Percentiles rank a stretch among this genome's conserved stretches.
phyloP scores from a whole-genome alignment of 305 asterid genomes.

The Fraxinus velutina region DNA sequence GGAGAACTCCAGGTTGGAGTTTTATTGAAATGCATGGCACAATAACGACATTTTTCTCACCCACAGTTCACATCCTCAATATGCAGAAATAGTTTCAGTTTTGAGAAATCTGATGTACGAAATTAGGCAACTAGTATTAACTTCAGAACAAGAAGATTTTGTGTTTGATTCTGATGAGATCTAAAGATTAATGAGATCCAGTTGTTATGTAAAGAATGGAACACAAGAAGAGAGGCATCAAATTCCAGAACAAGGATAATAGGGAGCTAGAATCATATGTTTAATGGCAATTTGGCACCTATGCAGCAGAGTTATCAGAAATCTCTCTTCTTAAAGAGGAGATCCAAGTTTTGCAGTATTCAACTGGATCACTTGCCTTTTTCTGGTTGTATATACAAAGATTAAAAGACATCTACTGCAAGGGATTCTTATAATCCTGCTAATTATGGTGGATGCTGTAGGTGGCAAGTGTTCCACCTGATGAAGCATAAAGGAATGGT shows the following conservation, averaged over 20 bases:
- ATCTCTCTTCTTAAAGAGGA: neutral
- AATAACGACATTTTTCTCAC: slow-evolving; percentile 57
- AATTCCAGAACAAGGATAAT: neutral
- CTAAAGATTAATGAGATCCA: slow-evolving; percentile 12
- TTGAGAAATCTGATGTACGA: slow-evolving; percentile 44
- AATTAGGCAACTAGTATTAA: slow-evolving; percentile 30
- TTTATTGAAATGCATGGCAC: slow-evolving; percentile 64
- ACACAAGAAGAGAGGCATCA: neutral
- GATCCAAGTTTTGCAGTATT: neutral
- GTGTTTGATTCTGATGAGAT: slow-evolving; percentile 22
- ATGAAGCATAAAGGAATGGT: neutral
- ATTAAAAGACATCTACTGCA: neutral
- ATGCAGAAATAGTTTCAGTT: slow-evolving; percentile 41
- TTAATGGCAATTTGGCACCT: neutral
- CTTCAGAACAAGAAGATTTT: slow-evolving; percentile 28
- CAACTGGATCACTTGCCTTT: neutral
- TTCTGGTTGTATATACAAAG: neutral
- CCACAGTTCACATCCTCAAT: slow-evolving; percentile 62
- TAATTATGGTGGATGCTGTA: neutral
- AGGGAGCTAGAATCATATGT: neutral
- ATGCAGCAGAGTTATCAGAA: neutral
- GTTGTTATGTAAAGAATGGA: neutral
- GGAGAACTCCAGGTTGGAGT: slow-evolving; percentile 83
- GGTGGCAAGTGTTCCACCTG: neutral
- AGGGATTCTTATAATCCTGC: neutral